These are phyloP conservation scores for Blastobotrys raffinosifermentans DNA, from an alignment of 1,139 yeast species.

Conservation along the genomic window DNA sequence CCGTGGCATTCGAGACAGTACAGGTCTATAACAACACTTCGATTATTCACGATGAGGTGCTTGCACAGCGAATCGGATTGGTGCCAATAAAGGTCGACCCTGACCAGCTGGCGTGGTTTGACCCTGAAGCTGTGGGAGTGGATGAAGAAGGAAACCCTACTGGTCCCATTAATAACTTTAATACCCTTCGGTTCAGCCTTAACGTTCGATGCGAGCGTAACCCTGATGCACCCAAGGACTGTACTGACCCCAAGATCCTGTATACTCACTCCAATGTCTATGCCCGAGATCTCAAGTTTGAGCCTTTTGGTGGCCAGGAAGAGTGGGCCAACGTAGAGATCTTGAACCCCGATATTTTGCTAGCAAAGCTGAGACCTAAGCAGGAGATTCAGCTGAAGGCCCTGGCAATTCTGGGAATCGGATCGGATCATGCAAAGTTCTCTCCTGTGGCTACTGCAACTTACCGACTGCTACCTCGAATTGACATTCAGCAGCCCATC, in stretches of 20 bases:
- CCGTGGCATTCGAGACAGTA: conserved; percentile 90
- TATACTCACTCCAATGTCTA: conserved; percentile 82
- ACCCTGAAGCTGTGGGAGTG: conserved; percentile 55
- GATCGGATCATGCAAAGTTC: conserved; percentile 94
- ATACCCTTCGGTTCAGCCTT: conserved; percentile 78
- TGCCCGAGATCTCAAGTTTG: conserved; percentile 82
- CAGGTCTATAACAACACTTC: conserved; percentile 91
- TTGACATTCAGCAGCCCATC: conserved; percentile 70
- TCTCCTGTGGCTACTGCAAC: conserved; percentile 97
- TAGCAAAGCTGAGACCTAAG: conserved; percentile 93
- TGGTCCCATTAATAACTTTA: conserved; percentile 61
- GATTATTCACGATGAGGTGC: conserved; percentile 93
- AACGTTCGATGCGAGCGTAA: conserved; percentile 80
- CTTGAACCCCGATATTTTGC: conserved; percentile 66
- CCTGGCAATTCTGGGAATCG: conserved; percentile 87
- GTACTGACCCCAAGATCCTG: conserved; percentile 76
- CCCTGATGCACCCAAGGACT: conserved; percentile 72
- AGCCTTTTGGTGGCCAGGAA: conserved; percentile 88
- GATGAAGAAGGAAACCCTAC: conserved; percentile 18
- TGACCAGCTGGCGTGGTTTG: conserved; percentile 58
- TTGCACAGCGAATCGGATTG: conserved; percentile 91
- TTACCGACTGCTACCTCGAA: conserved; percentile 91
- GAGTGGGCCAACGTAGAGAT: conserved; percentile 40
- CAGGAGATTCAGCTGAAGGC: conserved; percentile 90
- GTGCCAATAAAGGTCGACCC: conserved; percentile 90